phyloP scores from a whole-genome alignment of 2,329 filamentous ascomycete genomes.

The Hymenoscyphus fructigenus region DNA sequence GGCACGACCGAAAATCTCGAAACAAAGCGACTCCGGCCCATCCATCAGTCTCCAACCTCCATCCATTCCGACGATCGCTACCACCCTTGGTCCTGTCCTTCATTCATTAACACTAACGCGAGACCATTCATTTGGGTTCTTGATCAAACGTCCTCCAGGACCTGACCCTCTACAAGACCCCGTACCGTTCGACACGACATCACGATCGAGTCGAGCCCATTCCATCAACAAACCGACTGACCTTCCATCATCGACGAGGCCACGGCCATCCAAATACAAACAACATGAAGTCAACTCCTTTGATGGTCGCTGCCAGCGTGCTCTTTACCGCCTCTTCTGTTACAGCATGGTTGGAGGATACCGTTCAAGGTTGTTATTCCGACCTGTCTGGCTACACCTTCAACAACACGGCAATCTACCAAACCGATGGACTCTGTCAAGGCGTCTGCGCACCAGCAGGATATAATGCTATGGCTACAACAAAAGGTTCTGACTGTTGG shows the following conservation, averaged over 20 bases:
- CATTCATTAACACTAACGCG: background rate
- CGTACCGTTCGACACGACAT: constrained; percentile 12
- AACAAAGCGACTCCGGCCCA: constrained; percentile 10
- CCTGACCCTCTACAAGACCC: background rate
- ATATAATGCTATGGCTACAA: constrained; percentile 29
- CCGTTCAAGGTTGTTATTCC: constrained; percentile 31
- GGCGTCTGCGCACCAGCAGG: constrained; percentile 22
- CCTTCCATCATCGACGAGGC: constrained; percentile 18
- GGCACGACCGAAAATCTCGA: constrained; percentile 16
- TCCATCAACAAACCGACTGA: constrained; percentile 12
- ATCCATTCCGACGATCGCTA: background rate
- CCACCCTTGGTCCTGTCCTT: background rate
- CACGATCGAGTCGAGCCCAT: constrained; percentile 14
- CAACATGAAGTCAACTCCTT: constrained; percentile 25
- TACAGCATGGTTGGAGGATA: constrained; percentile 16
- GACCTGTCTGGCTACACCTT: constrained; percentile 28
- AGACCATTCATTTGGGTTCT: constrained; percentile 8
- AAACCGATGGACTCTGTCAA: constrained; percentile 33
- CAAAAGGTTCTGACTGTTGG: constrained; percentile 30
- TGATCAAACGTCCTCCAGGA: background rate
- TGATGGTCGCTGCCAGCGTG: constrained; percentile 22
- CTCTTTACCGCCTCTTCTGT: constrained; percentile 22
- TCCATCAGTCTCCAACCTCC: background rate
- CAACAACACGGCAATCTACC: constrained; percentile 30
- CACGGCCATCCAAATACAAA: constrained; percentile 20